Conservation (phyloP, 257 asterid species). For the Anisodus acutangulus region DNA sequence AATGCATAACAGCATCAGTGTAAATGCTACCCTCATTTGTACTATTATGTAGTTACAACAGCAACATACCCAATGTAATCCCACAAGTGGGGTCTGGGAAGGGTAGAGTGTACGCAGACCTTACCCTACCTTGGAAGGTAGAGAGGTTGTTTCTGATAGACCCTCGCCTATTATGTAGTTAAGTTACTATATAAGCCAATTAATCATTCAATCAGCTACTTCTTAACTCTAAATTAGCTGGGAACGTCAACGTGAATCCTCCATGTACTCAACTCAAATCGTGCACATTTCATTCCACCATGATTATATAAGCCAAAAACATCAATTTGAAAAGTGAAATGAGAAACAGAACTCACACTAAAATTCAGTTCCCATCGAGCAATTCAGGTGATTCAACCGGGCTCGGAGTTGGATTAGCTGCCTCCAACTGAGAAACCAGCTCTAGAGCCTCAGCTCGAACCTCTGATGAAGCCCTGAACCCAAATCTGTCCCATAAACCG, state of each 20-base stretch:
- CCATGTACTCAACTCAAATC: background rate
- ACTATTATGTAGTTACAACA: background rate
- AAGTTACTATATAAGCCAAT: background rate
- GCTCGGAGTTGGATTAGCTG: conserved; percentile 75
- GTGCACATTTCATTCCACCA: background rate
- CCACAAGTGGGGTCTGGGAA: too few species aligned
- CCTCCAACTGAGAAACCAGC: conserved; percentile 86
- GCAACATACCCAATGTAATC: too few species aligned
- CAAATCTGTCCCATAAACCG: conserved; percentile 77
- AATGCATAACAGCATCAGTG: background rate
- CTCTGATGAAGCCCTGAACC: conserved; percentile 72
- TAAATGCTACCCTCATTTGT: background rate
- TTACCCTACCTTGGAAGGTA: too few species aligned
- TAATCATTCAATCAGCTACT: background rate
- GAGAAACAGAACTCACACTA: conserved; percentile 60
- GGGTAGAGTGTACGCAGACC: too few species aligned
- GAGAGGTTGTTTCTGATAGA: too few species aligned
- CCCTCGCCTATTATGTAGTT: background rate
- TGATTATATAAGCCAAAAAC: background rate
- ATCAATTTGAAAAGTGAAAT: background rate
- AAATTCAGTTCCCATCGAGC: conserved; percentile 89
- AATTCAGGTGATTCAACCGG: conserved; percentile 68
- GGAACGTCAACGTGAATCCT: background rate
- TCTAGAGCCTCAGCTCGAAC: conserved; percentile 85
- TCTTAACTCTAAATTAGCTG: background rate